Evolutionary conservation across 306 rosid genomes (phyloP).

Genomic region (Cucumis melo): DNA sequence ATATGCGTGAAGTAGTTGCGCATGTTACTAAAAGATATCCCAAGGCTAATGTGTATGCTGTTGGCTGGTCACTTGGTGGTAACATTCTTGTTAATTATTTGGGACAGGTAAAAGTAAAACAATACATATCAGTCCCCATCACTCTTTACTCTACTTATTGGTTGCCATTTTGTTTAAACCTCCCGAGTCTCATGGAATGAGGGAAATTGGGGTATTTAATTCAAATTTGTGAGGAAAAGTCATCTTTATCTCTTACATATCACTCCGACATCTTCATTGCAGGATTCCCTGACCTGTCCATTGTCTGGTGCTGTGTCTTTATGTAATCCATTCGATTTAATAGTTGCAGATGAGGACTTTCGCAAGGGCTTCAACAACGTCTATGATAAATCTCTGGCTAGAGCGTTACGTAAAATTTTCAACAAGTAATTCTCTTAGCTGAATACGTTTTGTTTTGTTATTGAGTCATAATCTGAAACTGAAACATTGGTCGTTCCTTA

Average conservation of each 20-base stretch:
- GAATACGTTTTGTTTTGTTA: background rate
- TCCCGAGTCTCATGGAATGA: background rate
- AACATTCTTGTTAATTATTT: constrained; percentile 86
- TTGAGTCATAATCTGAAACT: constrained; percentile 3
- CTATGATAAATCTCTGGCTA: constrained; percentile 70
- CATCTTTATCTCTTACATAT: constrained; percentile 6
- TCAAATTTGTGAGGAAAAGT: background rate
- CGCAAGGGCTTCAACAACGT: constrained; percentile 76
- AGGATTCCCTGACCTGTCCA: constrained; percentile 50
- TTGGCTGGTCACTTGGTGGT: constrained; percentile 97
- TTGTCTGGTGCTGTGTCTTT: constrained; percentile 92
- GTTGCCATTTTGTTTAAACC: background rate
- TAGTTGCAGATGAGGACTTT: constrained; percentile 76
- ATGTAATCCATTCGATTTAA: constrained; percentile 94
- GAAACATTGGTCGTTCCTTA: background rate
- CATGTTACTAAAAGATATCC: constrained; percentile 58
- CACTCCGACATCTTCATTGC: constrained; percentile 21
- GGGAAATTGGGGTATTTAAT: background rate
- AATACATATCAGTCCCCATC: background rate
- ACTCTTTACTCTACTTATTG: background rate
- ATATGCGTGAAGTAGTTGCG: constrained; percentile 57
- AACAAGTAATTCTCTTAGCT: constrained; percentile 39
- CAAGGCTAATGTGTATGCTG: constrained; percentile 64
- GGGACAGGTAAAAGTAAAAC: constrained; percentile 48
- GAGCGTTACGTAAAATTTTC: constrained; percentile 50